Evolutionary conservation across 2,329 filamentous ascomycete genomes (phyloP), one percentile per base, ranked within the genome.

Genomic region (Aaosphaeria pasadenensis): DNA sequence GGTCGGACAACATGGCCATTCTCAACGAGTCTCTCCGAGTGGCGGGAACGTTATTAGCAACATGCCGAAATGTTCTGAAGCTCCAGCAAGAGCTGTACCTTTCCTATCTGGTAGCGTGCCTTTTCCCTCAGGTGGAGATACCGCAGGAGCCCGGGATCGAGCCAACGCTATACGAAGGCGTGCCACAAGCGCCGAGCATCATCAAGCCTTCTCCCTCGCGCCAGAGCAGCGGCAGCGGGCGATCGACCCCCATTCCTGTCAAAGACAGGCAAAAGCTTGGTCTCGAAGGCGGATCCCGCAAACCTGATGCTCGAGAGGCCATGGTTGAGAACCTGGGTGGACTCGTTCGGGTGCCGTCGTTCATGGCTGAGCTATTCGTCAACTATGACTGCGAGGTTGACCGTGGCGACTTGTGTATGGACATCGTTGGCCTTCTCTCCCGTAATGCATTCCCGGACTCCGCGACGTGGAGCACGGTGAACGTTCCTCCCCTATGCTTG

Each of bases 331-430:
- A 89, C 59, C 87, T 99, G 40, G 91, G 92, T 33, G 91, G 92
- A 46, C 77, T 99, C 50, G 89, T 91, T 35, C 83, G 95, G 39
- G 96, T 99, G 77, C 91, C 94, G 1, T 91, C 86, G 39, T 99
- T 95, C 65, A 91, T 97, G 84, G 85, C 88, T 7, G 95, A 99
- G 69, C 79, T 99, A 6, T 99, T 96, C 66, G 85, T 97, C 71
- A 99, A 99, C 70, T 99, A 97, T 66, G 94, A 99, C 70, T 99
- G 92, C 63, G 91, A 97, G 63, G 85, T 90, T 45, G 89, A 99
- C 64, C 83, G 91, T 43, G 86, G 86, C 44, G 94, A 99, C 72
- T 75, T 99, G 5, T 99, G 94, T 63, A 89, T 96, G 74, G 95
- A 99, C 64, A 88, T 97, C 81, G 84, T 99, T 51, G 92, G 94